These are phyloP conservation scores for Colletotrichum musae DNA, from an alignment of 2,329 filamentous ascomycete genomes.

Conservation along the genomic window DNA sequence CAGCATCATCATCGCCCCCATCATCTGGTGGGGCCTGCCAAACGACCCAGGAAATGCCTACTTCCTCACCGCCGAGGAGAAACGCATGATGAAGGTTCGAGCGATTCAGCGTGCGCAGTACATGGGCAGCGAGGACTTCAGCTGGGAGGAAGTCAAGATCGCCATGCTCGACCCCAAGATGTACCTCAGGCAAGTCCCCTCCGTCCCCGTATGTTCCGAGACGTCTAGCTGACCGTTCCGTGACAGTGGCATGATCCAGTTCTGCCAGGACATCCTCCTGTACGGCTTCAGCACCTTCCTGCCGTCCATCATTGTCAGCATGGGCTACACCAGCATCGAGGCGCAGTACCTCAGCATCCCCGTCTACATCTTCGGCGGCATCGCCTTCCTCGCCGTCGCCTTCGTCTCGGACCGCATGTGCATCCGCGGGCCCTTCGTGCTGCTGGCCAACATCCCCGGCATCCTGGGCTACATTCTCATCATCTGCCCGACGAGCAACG, in stretches of 20 bases:
- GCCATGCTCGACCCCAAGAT: conserved; percentile 66
- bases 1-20: conserved; percentile 56
- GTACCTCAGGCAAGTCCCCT: conserved; percentile 57
- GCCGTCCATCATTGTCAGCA: conserved; percentile 66
- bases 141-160: conserved; percentile 63
- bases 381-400: conserved; percentile 60
- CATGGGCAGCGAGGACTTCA: conserved; percentile 63
- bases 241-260: conserved; percentile 58
- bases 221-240: conserved; percentile 14
- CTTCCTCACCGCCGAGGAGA: conserved; percentile 64
- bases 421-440: conserved; percentile 63
- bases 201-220: background rate
- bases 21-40: conserved; percentile 63
- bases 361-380: conserved; percentile 66
- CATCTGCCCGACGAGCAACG: conserved; percentile 61
- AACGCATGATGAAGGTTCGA: conserved; percentile 64
- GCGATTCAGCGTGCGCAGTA: conserved; percentile 61
- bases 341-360: conserved; percentile 70
- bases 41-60: conserved; percentile 62
- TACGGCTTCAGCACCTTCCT: conserved; percentile 73
- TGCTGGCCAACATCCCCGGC: conserved; percentile 66
- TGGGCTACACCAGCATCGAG: conserved; percentile 66
- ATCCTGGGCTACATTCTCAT: conserved; percentile 66
- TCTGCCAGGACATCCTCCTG: conserved; percentile 66
- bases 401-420: conserved; percentile 61